phyloP scores from a whole-genome alignment of 1,284 basidiomycete species.

The Mycosarcoma mackinlayi region DNA sequence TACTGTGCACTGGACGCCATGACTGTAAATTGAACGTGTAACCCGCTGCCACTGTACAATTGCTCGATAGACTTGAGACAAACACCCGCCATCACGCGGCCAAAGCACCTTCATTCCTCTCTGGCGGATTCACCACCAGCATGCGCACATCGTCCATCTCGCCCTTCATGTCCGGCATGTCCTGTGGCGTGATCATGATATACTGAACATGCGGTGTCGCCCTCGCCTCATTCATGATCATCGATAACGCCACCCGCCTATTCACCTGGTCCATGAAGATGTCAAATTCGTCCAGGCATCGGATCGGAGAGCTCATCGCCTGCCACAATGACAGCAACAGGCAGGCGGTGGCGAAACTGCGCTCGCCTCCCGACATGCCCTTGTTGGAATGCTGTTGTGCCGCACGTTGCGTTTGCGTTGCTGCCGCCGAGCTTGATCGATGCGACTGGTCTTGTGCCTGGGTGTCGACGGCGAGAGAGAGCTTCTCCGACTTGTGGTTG shows the following conservation, averaged over 20 bases:
- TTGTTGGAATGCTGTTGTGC: slow-evolving; percentile 57
- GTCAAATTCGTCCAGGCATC: slow-evolving; percentile 85
- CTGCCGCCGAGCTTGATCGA: slow-evolving; percentile 82
- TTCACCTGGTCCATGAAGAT: slow-evolving; percentile 97
- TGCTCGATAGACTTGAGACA: no score
- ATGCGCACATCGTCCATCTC: slow-evolving; percentile 33
- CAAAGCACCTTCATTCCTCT: slow-evolving; percentile 25
- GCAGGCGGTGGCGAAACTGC: slow-evolving; percentile 96
- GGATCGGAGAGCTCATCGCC: slow-evolving; percentile 88
- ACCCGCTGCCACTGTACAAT: no score
- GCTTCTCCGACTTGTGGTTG: slow-evolving; percentile 77
- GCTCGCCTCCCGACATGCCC: slow-evolving; percentile 86
- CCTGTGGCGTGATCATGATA: slow-evolving; percentile 64
- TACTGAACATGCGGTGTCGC: slow-evolving; percentile 52
- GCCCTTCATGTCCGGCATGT: slow-evolving; percentile 53
- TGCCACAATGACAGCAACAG: slow-evolving; percentile 94
- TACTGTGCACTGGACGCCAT: no score
- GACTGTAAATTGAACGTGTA: no score
- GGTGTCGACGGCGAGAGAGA: slow-evolving; percentile 77
- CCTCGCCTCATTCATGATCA: slow-evolving; percentile 73
- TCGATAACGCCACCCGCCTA: slow-evolving; percentile 86
- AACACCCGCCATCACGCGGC: slow-evolving; percentile 16
- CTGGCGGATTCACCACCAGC: slow-evolving; percentile 34
- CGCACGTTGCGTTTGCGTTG: slow-evolving; percentile 73
- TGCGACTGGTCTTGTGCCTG: slow-evolving; percentile 20